Conservation (phyloP, 208 protist species). For the Crithidia sp. region DNA sequence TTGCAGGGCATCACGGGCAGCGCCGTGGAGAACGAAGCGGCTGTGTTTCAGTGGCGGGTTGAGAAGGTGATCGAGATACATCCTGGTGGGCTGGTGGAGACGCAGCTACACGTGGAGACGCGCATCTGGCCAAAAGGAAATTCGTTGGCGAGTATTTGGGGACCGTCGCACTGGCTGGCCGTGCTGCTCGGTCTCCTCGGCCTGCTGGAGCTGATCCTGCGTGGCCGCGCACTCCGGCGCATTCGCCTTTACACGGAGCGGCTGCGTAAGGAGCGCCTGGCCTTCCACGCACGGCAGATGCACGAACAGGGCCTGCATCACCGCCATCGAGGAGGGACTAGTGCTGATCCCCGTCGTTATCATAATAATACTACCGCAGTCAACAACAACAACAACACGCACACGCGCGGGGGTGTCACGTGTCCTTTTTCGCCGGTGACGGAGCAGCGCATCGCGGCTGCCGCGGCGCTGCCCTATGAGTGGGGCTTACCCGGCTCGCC, state of each 20-base stretch:
- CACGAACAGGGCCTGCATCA: neutral
- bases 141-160: slow-evolving; percentile 1
- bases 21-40: neutral
- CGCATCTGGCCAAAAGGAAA: slow-evolving; percentile 28
- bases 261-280: slow-evolving; percentile 7
- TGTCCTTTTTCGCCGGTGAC: neutral
- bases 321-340: neutral
- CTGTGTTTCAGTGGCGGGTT: slow-evolving; percentile 49
- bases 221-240: slow-evolving; percentile 39
- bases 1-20: neutral
- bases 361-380: too few species aligned
- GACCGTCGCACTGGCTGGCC: slow-evolving; percentile 20
- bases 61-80: slow-evolving; percentile 48
- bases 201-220: slow-evolving; percentile 36
- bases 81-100: slow-evolving; percentile 51
- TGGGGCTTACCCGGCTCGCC: slow-evolving; percentile 22
- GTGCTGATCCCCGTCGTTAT: neutral
- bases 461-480: slow-evolving; percentile 12
- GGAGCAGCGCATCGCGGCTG: neutral
- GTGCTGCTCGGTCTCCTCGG: slow-evolving; percentile 36
- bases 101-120: slow-evolving; percentile 39
- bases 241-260: slow-evolving; percentile 25
- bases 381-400: too few species aligned
- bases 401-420: too few species aligned
- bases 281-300: slow-evolving; percentile 16